Conservation (phyloP, 228 moss, liverwort and hornwort species). For the Sphagnum magellanicum region DNA sequence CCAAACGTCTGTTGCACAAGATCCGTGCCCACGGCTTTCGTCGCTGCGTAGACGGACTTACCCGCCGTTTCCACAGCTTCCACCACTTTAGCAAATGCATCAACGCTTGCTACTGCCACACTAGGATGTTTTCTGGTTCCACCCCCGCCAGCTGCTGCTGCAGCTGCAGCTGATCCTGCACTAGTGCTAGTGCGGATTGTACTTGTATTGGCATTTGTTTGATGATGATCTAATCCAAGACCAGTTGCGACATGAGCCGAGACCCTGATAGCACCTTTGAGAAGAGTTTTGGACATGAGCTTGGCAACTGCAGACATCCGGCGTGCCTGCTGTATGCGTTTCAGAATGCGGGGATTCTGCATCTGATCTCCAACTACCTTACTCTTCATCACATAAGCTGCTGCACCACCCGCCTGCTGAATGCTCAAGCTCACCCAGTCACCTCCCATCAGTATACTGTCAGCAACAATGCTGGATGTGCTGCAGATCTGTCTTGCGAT, state of each 20-base stretch:
- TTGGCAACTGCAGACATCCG: conserved; percentile 91
- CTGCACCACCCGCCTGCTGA: conserved; percentile 5
- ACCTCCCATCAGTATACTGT: conserved; percentile 23
- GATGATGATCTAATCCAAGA: conserved; percentile 36
- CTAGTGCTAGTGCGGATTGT: conserved; percentile 1
- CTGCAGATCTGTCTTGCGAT: conserved; percentile 45
- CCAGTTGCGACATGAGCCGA: conserved; percentile 51
- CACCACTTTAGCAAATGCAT: conserved; percentile 78
- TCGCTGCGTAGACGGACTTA: conserved; percentile 25
- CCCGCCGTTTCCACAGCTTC: conserved; percentile 83
- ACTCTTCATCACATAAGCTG: not conserved
- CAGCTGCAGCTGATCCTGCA: too few species aligned
- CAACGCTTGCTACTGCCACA: conserved; percentile 63
- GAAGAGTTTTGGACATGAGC: conserved; percentile 50
- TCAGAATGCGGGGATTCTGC: conserved; percentile 61
- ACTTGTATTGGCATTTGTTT: conserved; percentile 8
- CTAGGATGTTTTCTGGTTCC: conserved; percentile 13
- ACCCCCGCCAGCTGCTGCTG: not conserved
- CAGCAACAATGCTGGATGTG: conserved; percentile 42
- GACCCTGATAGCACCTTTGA: conserved; percentile 68
- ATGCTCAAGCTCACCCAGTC: conserved; percentile 57
- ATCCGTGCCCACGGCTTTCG: conserved; percentile 23
- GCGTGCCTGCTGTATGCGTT: conserved; percentile 75
- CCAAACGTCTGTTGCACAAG: conserved; percentile 53
- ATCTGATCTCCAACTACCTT: conserved; percentile 4